These are phyloP conservation scores for Colletotrichum musicola DNA, from an alignment of 2,329 filamentous ascomycete species.

Conservation along the genomic window DNA sequence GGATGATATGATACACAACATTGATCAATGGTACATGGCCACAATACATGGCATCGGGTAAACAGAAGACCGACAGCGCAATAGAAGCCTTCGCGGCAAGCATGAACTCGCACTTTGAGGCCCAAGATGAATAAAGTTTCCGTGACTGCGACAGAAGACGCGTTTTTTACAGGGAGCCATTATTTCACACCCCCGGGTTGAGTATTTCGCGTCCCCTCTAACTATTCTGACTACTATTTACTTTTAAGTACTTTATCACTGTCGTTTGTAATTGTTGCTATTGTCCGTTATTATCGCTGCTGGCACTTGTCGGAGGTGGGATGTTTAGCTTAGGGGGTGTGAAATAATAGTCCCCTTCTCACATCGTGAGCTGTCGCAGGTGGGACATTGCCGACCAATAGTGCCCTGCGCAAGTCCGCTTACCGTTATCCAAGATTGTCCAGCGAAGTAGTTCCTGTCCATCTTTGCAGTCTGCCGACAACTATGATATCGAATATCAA, in stretches of 20 bases:
- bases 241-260: no score
- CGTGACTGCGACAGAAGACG: no score
- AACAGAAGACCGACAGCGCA: slow-evolving; percentile 30
- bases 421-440: not conserved
- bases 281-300: no score
- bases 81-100: slow-evolving; percentile 22
- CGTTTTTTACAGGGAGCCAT: no score
- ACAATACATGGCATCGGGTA: slow-evolving; percentile 11
- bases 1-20: slow-evolving; percentile 21
- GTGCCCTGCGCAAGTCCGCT: slow-evolving; percentile 4
- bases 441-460: not conserved
- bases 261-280: no score
- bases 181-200: no score
- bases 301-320: no score
- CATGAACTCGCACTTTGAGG: not conserved
- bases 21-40: not conserved
- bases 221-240: no score
- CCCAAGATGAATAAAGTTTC: no score
- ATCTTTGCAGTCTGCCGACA: not conserved
- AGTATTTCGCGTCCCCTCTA: no score
- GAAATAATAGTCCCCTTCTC: not conserved
- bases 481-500: no score
- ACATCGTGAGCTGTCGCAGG: not conserved
- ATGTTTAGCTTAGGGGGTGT: not conserved
- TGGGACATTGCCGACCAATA: not conserved